phyloP scores from a whole-genome alignment of 2,329 filamentous ascomycete species.

The Mycocentrospora acerina region DNA sequence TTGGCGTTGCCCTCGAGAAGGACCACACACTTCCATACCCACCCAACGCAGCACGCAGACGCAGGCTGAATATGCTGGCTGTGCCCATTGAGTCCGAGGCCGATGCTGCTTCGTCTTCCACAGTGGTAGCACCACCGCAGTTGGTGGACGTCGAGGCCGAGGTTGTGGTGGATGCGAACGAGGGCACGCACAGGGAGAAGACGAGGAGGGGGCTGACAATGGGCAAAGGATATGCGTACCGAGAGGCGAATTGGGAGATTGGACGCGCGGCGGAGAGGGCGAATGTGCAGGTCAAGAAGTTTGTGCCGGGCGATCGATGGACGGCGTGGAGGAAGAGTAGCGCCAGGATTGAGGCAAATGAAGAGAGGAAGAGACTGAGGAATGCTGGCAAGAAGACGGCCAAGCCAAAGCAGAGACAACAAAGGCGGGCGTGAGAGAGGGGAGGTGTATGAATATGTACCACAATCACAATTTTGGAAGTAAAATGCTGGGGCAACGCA shows the following conservation, averaged over 20 bases:
- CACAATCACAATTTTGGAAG: slow-evolving; percentile 20
- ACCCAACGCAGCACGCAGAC: slow-evolving; percentile 68
- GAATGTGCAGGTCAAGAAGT: slow-evolving; percentile 57
- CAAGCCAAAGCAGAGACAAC: slow-evolving; percentile 34
- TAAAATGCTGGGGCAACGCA: not conserved
- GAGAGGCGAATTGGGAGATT: slow-evolving; percentile 69
- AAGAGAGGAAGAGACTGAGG: slow-evolving; percentile 58
- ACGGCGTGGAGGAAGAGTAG: slow-evolving; percentile 64
- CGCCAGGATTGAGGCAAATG: slow-evolving; percentile 53
- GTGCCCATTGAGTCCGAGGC: slow-evolving; percentile 39
- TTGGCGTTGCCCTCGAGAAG: slow-evolving; percentile 87
- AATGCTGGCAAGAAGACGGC: slow-evolving; percentile 43
- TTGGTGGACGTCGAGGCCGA: slow-evolving; percentile 5
- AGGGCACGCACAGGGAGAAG: slow-evolving; percentile 33
- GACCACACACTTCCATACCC: slow-evolving; percentile 78
- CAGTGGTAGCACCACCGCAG: slow-evolving; percentile 14
- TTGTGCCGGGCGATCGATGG: slow-evolving; percentile 62
- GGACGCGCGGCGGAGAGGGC: slow-evolving; percentile 63
- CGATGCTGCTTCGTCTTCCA: slow-evolving; percentile 13
- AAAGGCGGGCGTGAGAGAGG: slow-evolving; percentile 8
- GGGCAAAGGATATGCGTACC: slow-evolving; percentile 62
- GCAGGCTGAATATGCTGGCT: slow-evolving; percentile 73
- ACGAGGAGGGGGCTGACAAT: slow-evolving; percentile 31
- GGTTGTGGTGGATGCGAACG: slow-evolving; percentile 18
- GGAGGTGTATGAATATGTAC: slow-evolving; percentile 25